A percentile compares a stretch with the other conserved stretches of the same genome.
phyloP scores from a whole-genome alignment of 345 rosid species.

The Pelargonium nanum region DNA sequence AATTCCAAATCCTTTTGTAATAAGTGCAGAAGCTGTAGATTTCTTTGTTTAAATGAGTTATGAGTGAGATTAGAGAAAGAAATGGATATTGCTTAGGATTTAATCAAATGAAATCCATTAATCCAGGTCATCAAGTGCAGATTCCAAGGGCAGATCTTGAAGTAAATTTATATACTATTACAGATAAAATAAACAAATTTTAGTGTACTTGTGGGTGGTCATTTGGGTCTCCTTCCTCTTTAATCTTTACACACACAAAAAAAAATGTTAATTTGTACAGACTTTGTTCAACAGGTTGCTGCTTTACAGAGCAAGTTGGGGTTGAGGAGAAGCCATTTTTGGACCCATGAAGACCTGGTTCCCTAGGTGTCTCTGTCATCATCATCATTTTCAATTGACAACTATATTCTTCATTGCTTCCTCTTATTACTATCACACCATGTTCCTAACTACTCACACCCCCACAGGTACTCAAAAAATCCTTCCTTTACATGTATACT shows the following conservation, averaged over 20 bases:
- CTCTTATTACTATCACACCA: background rate
- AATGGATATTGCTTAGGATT: background rate
- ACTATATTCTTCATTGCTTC: background rate
- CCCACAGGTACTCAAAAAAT: background rate
- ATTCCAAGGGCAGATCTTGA: constrained; percentile 34
- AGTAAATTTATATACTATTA: background rate
- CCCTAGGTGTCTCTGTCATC: constrained; percentile 27
- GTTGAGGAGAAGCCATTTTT: background rate
- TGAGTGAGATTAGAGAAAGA: background rate
- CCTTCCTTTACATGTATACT: background rate
- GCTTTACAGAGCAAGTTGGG: constrained; percentile 25
- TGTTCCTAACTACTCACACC: background rate
- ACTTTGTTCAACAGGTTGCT: constrained; percentile 18
- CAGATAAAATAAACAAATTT: background rate
- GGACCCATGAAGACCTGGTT: constrained; percentile 28
- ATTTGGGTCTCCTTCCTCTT: background rate
- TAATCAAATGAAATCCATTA: constrained; percentile 12
- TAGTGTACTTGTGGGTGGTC: background rate
- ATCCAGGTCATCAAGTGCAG: constrained; percentile 13
- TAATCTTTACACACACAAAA: background rate
- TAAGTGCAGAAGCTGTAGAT: no score
- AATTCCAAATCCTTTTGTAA: no score
- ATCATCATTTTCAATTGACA: constrained; percentile 1
- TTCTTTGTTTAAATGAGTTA: no score
- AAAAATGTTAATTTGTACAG: constrained; percentile 9